Percentiles rank a stretch among this genome's conserved stretches.
These are phyloP conservation scores for Sparassis latifolia DNA, from an alignment of 1,284 basidiomycete species.

Conservation along the genomic window DNA sequence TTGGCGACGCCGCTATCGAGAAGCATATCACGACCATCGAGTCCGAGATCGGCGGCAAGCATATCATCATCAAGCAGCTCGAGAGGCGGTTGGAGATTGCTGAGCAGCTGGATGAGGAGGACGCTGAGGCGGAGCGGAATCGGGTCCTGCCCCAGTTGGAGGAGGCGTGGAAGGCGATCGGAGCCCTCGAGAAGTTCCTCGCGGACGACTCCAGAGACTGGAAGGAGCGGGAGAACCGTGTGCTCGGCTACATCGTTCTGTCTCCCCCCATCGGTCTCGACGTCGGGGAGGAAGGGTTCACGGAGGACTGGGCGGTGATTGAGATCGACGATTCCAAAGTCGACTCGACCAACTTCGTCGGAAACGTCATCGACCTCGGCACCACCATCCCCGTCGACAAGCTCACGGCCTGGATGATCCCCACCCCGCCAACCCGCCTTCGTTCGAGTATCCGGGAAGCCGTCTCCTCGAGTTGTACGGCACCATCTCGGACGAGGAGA, in stretches of 20 bases:
- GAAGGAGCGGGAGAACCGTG: constrained; percentile 16
- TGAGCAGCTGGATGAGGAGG: background rate
- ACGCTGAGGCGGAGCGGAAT: constrained; percentile 3
- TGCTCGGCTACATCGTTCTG: constrained; percentile 24
- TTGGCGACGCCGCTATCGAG: constrained; percentile 8
- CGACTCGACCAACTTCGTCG: constrained; percentile 12
- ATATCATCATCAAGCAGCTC: background rate
- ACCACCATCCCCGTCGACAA: constrained; percentile 4
- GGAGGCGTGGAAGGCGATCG: constrained; percentile 15
- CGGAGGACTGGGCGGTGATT: constrained; percentile 28
- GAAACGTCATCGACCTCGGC: constrained; percentile 14
- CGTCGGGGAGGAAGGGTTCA: constrained; percentile 16
- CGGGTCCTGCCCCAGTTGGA: constrained; percentile 8
- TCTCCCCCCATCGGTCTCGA: constrained; percentile 20
- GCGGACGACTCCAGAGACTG: constrained; percentile 20
- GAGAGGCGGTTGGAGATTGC: constrained; percentile 4
- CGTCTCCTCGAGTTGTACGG: constrained; percentile 14
- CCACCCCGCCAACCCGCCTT: constrained; percentile 5
- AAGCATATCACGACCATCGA: constrained; percentile 6
- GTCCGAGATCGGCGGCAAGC: constrained; percentile 1
- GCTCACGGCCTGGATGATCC: constrained; percentile 12
- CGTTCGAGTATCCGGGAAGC: constrained; percentile 14
- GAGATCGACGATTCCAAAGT: constrained; percentile 26
- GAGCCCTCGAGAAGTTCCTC: constrained; percentile 15
- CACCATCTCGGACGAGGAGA: constrained; percentile 7